Base-by-base conservation (phyloP, 371 early-diverging fungal genomes). In the Amoeboaphelidium protococcarum region DNA sequence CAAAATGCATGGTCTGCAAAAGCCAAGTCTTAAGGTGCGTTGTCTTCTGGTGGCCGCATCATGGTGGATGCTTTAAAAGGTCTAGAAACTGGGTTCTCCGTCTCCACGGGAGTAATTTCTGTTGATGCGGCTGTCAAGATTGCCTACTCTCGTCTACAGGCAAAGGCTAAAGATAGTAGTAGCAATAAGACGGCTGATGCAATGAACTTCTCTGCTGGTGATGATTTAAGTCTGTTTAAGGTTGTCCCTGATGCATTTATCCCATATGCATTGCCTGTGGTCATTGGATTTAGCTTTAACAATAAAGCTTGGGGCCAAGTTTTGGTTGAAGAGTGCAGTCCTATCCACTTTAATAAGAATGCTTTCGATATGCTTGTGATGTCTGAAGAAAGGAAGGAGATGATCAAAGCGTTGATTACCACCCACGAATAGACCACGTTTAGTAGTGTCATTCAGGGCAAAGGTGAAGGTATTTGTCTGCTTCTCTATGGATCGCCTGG, bases 401-500 rank as follows among this genome's bases (percentile, higher is more conserved):
- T 69, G 12, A 69, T 69, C 46, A 42, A 50, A n/a, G 65, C 66
- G 4, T 50, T 69, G 23, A 63, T 67, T 6, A 40, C 40, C 42
- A 67, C 63, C 44, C 60, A 59, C 12, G 55, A 51, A 16, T 45
- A 55, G 23, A 22, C 52, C 41, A 47, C 43, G 48, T 25, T 56
- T 59, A 41, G 55, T 62, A 24, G 69, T 46, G 52, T 68, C 19
- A 59, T 69, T 41, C 50, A 44, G 19, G 66, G 66, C 40, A 69
- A 69, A 52, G 49, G 56, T 25, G 69, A 66, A 41, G 69, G 69
- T 13, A 50, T 54, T 37, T 56, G 66, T 40, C 67, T 69, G 44
- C 46, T 69, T 43, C 57, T 78, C 12, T 70, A 74, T 51, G 79
- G 76, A 12, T 72, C 76, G 3, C 75, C 76, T 25, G 69, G 74